Conservation (phyloP, 345 rosid species). For the Lumnitzera racemosa region DNA sequence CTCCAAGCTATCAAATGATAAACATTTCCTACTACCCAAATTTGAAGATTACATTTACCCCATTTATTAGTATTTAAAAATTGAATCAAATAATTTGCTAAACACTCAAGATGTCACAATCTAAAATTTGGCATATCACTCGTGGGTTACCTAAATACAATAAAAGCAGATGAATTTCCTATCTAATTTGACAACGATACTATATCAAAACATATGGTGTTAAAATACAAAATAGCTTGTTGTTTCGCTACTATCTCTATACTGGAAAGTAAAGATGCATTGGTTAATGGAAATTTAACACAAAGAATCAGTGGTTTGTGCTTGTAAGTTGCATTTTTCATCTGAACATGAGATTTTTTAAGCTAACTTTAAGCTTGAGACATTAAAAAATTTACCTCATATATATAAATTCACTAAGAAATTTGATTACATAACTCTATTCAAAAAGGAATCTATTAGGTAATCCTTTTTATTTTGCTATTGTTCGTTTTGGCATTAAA, state of each 20-base stretch:
- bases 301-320: conserved; percentile 56
- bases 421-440: too few relatives aligned
- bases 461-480: too few relatives aligned
- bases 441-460: too few relatives aligned
- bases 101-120: background rate
- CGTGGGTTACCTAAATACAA: conserved; percentile 82
- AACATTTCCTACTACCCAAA: conserved; percentile 88
- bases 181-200: conserved; percentile 30
- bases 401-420: too few relatives aligned
- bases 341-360: conserved; percentile 62
- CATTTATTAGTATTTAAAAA: conserved; percentile 52
- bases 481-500: too few relatives aligned
- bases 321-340: conserved; percentile 55
- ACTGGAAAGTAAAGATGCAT: conserved; percentile 79
- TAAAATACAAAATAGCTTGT: conserved; percentile 77
- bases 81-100: background rate
- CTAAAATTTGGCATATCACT: conserved; percentile 1
- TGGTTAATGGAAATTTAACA: conserved; percentile 56
- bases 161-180: conserved; percentile 55
- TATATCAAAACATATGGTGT: conserved; percentile 53
- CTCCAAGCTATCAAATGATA: conserved; percentile 73
- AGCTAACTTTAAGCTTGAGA: conserved; percentile 69
- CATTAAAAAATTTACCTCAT: conserved; percentile 33
- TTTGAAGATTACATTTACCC: conserved; percentile 91
- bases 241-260: conserved; percentile 98